Evolutionary conservation across 768 basidiomycete genomes (phyloP).

Genomic region (Kondoa malvinella): DNA sequence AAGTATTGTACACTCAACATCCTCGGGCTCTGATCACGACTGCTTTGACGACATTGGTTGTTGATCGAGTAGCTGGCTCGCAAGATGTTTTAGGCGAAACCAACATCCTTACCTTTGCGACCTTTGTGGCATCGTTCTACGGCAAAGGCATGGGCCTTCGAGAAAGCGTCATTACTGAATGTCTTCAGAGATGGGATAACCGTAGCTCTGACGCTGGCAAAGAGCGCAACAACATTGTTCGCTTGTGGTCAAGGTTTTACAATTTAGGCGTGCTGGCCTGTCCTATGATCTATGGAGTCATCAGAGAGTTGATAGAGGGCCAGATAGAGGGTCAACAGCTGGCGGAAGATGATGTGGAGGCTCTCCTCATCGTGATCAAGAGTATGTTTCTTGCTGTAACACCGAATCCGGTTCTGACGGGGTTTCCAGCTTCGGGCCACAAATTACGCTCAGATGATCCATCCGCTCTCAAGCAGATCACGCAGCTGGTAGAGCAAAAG

Average conservation of each 20-base stretch:
- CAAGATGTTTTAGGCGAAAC: slow-evolving; percentile 2
- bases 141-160: slow-evolving; percentile 9
- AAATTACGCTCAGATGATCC: slow-evolving; percentile 88
- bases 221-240: slow-evolving; percentile 71
- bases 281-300: slow-evolving; percentile 73
- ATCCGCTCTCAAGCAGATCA: slow-evolving; percentile 41
- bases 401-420: background rate
- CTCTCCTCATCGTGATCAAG: slow-evolving; percentile 65
- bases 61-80: slow-evolving; percentile 14
- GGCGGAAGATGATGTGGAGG: slow-evolving; percentile 65
- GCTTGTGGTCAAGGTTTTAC: slow-evolving; percentile 78
- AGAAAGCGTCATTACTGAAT: slow-evolving; percentile 11
- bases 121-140: slow-evolving; percentile 18
- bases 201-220: slow-evolving; percentile 40
- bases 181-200: slow-evolving; percentile 10
- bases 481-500: slow-evolving; percentile 9
- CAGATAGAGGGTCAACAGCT: slow-evolving; percentile 34
- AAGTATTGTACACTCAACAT: background rate
- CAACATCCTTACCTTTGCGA: background rate
- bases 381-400: slow-evolving; percentile 36
- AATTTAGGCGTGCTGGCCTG: slow-evolving; percentile 89
- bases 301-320: slow-evolving; percentile 51
- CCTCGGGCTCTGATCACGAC: slow-evolving; percentile 16
- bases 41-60: slow-evolving; percentile 14
- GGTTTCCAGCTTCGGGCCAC: slow-evolving; percentile 58